phyloP scores from a whole-genome alignment of 208 protist genomes.

The Angomonas deanei region DNA sequence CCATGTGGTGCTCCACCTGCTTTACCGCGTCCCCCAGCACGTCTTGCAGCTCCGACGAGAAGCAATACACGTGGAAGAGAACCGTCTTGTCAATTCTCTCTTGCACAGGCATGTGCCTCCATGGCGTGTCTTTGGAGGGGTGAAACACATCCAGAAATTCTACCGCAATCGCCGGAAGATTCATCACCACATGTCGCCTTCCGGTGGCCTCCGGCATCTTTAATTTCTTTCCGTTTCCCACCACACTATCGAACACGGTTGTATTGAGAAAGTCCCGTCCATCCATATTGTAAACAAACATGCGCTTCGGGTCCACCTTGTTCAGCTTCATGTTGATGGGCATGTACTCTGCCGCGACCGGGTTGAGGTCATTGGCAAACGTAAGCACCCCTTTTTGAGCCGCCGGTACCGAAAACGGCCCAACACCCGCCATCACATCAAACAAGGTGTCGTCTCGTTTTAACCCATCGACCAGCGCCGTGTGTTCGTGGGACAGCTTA shows the following conservation, averaged over 20 bases:
- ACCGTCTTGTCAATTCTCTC: conserved; percentile 20
- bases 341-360: conserved; percentile 88
- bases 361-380: conserved; percentile 98
- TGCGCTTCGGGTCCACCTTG: conserved; percentile 33
- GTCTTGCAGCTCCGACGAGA: conserved; percentile 59
- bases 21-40: conserved; percentile 52
- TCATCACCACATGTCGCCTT: conserved; percentile 94
- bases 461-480: conserved; percentile 80
- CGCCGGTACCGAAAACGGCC: conserved; percentile 96
- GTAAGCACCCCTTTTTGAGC: conserved; percentile 79
- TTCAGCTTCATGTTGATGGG: conserved; percentile 89
- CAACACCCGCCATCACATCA: conserved; percentile 97
- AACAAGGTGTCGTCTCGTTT: conserved; percentile 66
- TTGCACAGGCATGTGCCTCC: conserved; percentile 4
- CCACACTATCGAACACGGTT: conserved; percentile 43
- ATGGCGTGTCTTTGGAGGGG: conserved; percentile 9
- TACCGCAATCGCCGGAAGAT: conserved; percentile 94
- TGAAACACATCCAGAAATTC: conserved; percentile 93
- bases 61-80: conserved; percentile 87
- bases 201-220: background rate
- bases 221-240: background rate
- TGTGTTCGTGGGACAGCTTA: conserved; percentile 93
- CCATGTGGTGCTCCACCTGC: conserved; percentile 49
- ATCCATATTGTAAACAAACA: conserved; percentile 92
- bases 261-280: conserved; percentile 92